A percentile compares a stretch with the other conserved stretches of the same genome.
These are phyloP conservation scores for Graphilbum fragrans DNA, from an alignment of 2,329 filamentous ascomycete species.

Conservation along the genomic window DNA sequence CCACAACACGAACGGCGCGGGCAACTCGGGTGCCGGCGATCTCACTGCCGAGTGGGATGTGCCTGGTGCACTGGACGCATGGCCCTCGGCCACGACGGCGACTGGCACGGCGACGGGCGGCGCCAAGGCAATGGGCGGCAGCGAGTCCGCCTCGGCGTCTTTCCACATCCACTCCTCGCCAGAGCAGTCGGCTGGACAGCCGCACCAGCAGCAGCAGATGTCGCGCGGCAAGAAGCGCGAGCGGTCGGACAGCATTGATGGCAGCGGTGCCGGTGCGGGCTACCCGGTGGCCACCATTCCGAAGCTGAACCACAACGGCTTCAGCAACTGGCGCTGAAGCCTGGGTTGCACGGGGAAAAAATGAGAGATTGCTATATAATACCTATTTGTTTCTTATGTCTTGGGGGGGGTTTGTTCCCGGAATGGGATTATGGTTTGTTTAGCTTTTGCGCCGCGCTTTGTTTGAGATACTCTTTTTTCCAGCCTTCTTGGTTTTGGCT, in stretches of 20 bases:
- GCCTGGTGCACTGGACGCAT: conserved; percentile 9
- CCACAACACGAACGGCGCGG: neutral
- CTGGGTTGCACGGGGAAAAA: neutral
- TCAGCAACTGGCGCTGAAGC: conserved; percentile 11
- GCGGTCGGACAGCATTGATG: conserved; percentile 19
- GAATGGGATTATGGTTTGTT: too few species aligned
- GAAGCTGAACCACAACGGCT: conserved; percentile 11
- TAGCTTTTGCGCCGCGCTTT: neutral
- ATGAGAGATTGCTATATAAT: neutral
- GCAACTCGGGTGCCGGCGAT: neutral
- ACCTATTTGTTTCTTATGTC: conserved; percentile 2
- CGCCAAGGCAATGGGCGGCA: conserved; percentile 6
- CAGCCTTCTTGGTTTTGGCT: neutral
- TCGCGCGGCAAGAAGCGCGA: conserved; percentile 18
- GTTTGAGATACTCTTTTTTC: neutral
- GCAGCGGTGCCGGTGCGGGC: conserved; percentile 4
- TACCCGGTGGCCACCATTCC: conserved; percentile 11
- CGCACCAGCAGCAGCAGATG: neutral
- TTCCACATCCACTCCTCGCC: neutral
- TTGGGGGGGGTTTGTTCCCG: conserved; percentile 11
- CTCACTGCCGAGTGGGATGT: conserved; percentile 14
- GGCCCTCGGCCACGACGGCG: neutral
- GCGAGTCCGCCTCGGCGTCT: neutral
- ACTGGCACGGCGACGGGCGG: neutral
- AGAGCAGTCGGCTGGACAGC: conserved; percentile 1